phyloP scores from a whole-genome alignment of 352 stramenopile species.

The Phytophthora macrochlamydospora region DNA sequence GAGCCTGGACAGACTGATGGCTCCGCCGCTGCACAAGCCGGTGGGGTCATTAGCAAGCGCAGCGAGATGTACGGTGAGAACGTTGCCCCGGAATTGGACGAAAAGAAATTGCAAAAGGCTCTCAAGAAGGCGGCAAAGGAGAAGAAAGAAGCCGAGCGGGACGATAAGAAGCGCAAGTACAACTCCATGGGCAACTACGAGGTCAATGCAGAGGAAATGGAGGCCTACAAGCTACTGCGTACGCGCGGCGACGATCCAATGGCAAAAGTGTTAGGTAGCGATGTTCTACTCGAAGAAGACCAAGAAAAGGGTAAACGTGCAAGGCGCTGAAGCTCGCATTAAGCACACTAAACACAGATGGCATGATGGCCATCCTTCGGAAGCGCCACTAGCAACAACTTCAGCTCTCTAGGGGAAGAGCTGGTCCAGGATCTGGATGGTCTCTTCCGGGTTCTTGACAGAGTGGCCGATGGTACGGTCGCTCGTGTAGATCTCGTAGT shows the following conservation, averaged over 20 bases:
- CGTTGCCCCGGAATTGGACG: conserved; percentile 69
- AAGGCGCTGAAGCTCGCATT: conserved; percentile 30
- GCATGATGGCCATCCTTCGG: conserved; percentile 33
- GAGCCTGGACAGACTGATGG: conserved; percentile 18
- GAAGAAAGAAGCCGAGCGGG: conserved; percentile 42
- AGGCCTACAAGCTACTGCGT: conserved; percentile 94
- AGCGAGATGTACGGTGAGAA: conserved; percentile 93
- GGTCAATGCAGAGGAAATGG: conserved; percentile 96
- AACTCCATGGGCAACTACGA: conserved; percentile 92
- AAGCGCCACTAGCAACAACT: conserved; percentile 21
- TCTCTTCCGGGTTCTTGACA: conserved; percentile 97
- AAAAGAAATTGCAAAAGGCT: conserved; percentile 87
- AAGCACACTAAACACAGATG: conserved; percentile 24
- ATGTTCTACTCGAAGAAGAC: conserved; percentile 51
- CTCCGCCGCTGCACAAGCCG: conserved; percentile 13
- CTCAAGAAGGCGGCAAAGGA: conserved; percentile 79
- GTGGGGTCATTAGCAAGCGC: conserved; percentile 55
- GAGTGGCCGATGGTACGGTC: conserved; percentile 97
- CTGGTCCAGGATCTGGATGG: conserved; percentile 95
- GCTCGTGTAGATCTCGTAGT: conserved; percentile 98
- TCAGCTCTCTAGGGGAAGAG: conserved; percentile 89
- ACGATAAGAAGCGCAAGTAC: conserved; percentile 94
- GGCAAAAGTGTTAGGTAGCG: conserved; percentile 87
- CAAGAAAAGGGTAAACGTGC: conserved; percentile 27
- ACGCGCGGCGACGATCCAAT: conserved; percentile 92